These are phyloP conservation scores for Salisapilia sapeloensis DNA, from an alignment of 352 stramenopile species.

Conservation along the genomic window DNA sequence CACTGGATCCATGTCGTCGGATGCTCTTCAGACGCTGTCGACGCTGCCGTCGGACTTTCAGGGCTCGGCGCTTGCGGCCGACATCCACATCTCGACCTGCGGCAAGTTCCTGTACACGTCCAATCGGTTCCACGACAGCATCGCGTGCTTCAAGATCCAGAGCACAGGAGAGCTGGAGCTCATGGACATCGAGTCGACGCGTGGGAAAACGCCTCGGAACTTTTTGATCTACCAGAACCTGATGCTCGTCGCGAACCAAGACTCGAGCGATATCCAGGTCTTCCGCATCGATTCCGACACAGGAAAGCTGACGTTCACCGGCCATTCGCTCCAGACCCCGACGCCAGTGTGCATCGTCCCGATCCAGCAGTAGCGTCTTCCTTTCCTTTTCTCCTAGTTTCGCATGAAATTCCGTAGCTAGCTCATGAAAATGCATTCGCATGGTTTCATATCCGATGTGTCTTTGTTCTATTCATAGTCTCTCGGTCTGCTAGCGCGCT, in stretches of 20 bases:
- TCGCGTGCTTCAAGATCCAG: constrained; percentile 31
- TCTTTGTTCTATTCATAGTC: too few species aligned
- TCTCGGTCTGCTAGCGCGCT: too few species aligned
- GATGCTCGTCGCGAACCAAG: constrained; percentile 43
- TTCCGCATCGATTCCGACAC: constrained; percentile 24
- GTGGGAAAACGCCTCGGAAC: constrained; percentile 19
- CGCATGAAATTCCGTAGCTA: too few species aligned
- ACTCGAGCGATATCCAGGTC: constrained; percentile 34
- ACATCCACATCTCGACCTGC: constrained; percentile 21
- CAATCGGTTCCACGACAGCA: constrained; percentile 45
- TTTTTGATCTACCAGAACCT: constrained; percentile 28
- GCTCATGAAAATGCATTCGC: too few species aligned
- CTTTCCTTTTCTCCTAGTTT: too few species aligned
- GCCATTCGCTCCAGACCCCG: constrained; percentile 15
- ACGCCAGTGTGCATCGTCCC: constrained; percentile 23
- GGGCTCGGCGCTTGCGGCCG: constrained; percentile 11
- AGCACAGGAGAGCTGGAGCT: constrained; percentile 12
- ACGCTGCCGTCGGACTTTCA: constrained; percentile 31
- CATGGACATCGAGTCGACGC: constrained; percentile 18
- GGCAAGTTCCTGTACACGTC: constrained; percentile 47
- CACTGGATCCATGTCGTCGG: constrained; percentile 18
- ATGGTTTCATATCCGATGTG: too few species aligned
- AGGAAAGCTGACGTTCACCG: constrained; percentile 19
- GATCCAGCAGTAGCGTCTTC: too few species aligned
- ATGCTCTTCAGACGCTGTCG: constrained; percentile 40